These are phyloP conservation scores for Nothopassalora personata DNA, from an alignment of 2,329 filamentous ascomycete genomes.

Conservation along the genomic window DNA sequence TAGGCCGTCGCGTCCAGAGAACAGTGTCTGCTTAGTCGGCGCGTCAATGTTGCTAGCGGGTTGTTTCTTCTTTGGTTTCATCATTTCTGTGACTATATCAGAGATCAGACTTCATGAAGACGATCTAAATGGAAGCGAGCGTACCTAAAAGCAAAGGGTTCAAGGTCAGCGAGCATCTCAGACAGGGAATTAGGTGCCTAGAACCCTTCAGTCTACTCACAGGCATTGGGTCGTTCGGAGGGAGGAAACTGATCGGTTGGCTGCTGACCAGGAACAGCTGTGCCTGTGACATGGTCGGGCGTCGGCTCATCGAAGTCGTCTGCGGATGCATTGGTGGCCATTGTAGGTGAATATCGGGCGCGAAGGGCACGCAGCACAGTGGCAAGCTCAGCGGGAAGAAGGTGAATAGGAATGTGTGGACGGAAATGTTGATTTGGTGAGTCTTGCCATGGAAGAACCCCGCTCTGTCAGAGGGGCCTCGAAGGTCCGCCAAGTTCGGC, in stretches of 20 bases:
- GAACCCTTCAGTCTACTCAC: background rate
- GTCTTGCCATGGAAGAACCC: background rate
- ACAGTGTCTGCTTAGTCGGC: constrained; percentile 30
- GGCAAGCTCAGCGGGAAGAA: background rate
- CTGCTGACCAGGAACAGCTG: constrained; percentile 14
- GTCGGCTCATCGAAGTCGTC: constrained; percentile 17
- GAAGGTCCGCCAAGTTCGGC: background rate
- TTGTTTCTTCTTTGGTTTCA: constrained; percentile 35
- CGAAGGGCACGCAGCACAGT: background rate
- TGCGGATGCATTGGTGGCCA: constrained; percentile 13
- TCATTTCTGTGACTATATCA: constrained; percentile 43
- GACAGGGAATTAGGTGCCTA: too few relatives aligned
- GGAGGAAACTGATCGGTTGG: constrained; percentile 7
- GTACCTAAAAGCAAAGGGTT: constrained; percentile 5
- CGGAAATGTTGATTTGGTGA: background rate
- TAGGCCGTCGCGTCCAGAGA: constrained; percentile 55
- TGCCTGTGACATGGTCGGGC: constrained; percentile 12
- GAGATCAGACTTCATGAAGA: constrained; percentile 19
- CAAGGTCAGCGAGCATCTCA: too few relatives aligned
- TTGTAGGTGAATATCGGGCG: background rate
- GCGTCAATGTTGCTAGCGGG: constrained; percentile 22
- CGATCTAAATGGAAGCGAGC: constrained; percentile 3
- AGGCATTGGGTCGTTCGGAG: constrained; percentile 35
- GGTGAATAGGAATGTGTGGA: background rate
- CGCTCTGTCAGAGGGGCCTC: background rate